phyloP scores from a whole-genome alignment of 805 yeast species.

The Sugiyamaella floridensis region DNA sequence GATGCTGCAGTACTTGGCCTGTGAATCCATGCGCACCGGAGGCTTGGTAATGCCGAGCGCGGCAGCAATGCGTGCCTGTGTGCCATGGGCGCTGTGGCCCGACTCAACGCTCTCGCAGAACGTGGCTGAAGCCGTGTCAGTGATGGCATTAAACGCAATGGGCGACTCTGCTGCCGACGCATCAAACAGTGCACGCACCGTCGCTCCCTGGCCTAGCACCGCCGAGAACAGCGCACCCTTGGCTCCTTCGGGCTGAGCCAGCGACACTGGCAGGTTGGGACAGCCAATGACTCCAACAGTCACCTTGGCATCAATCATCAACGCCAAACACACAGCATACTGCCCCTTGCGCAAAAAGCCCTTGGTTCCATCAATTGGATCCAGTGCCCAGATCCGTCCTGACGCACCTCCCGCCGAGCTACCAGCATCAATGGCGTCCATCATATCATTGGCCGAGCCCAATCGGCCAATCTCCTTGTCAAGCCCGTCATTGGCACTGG shows the following conservation, averaged over 20 bases:
- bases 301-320: slow-evolving; percentile 78
- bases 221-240: slow-evolving; percentile 77
- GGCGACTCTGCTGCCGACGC: slow-evolving; percentile 22
- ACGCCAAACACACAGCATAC: slow-evolving; percentile 90
- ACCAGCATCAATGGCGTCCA: slow-evolving; percentile 70
- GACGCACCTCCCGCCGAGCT: slow-evolving; percentile 66
- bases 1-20: slow-evolving; percentile 89
- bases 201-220: slow-evolving; percentile 61
- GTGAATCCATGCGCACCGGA: slow-evolving; percentile 80
- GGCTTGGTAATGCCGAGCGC: slow-evolving; percentile 51
- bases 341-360: slow-evolving; percentile 96
- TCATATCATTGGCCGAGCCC: slow-evolving; percentile 42
- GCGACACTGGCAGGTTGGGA: slow-evolving; percentile 67
- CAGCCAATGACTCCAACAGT: slow-evolving; percentile 93
- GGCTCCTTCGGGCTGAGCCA: slow-evolving; percentile 21
- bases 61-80: slow-evolving; percentile 69
- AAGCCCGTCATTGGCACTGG: slow-evolving; percentile 34
- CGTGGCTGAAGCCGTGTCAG: slow-evolving; percentile 41
- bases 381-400: slow-evolving; percentile 94
- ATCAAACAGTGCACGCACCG: slow-evolving; percentile 37
- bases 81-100: slow-evolving; percentile 87
- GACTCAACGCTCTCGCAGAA: slow-evolving; percentile 93
- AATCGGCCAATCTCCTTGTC: slow-evolving; percentile 24
- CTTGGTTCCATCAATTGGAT: slow-evolving; percentile 97
- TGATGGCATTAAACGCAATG: slow-evolving; percentile 48